A percentile compares a stretch with the other conserved stretches of the same genome.
These are phyloP conservation scores for Aspergillus niger DNA, from an alignment of 2,329 filamentous ascomycete species.

Conservation along the genomic window DNA sequence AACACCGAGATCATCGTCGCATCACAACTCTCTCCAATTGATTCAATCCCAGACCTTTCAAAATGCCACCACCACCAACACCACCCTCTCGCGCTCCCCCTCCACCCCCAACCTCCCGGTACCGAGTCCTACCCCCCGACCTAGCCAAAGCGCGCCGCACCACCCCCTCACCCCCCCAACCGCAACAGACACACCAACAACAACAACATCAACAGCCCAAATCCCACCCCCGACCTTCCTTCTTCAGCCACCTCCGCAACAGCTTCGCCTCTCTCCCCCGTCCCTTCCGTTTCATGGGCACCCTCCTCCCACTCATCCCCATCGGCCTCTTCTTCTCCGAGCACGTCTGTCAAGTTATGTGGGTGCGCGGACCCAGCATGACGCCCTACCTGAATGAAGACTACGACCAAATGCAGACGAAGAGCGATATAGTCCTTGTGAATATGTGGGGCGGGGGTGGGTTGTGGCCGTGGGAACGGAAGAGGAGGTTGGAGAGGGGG, in stretches of 20 bases:
- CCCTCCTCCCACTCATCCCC: conserved; percentile 38
- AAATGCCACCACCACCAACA: conserved; percentile 9
- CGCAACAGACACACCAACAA: conserved; percentile 7
- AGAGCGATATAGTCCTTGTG: conserved; percentile 47
- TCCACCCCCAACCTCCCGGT: conserved; percentile 11
- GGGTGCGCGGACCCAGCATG: conserved; percentile 64
- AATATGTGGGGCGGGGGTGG: conserved; percentile 52
- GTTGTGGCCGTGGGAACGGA: conserved; percentile 52
- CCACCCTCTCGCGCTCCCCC: conserved; percentile 4
- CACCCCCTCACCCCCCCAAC: conserved; percentile 5
- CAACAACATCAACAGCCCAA: conserved; percentile 13
- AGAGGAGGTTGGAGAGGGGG: conserved; percentile 63
- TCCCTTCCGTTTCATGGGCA: conserved; percentile 30
- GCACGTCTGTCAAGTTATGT: conserved; percentile 45
- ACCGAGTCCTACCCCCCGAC: conserved; percentile 25
- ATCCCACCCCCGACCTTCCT: conserved; percentile 16
- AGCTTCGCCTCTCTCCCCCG: conserved; percentile 32
- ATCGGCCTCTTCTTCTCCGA: conserved; percentile 44
- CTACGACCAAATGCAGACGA: conserved; percentile 49
- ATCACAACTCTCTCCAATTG: not conserved
- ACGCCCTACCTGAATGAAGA: conserved; percentile 73
- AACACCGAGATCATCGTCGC: not conserved
- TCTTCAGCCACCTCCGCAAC: conserved; percentile 31
- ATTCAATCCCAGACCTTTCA: not conserved
- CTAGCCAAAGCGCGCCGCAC: conserved; percentile 19